These are phyloP conservation scores for Prunus armeniaca DNA, from an alignment of 306 rosid genomes.

Conservation along the genomic window DNA sequence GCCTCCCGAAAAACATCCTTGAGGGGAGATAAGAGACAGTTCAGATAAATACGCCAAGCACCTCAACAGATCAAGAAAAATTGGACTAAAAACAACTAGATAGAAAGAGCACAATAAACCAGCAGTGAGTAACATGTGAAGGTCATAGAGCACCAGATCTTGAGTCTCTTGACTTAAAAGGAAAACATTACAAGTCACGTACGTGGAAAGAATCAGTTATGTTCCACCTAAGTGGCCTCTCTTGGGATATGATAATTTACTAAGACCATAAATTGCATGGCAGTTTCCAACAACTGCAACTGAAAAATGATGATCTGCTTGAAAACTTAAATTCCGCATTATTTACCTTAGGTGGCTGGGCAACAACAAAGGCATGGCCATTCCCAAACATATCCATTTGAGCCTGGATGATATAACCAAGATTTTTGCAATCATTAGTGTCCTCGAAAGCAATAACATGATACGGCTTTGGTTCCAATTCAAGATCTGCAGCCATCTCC, in stretches of 20 bases:
- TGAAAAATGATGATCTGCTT: conserved; percentile 11
- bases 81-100: background rate
- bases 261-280: background rate
- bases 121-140: background rate
- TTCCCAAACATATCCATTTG: conserved; percentile 83
- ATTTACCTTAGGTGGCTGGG: conserved; percentile 86
- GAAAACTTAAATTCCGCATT: conserved; percentile 3
- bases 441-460: conserved; percentile 91
- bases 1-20: conserved; percentile 90
- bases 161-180: background rate
- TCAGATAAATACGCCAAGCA: conserved; percentile 7
- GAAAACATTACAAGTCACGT: background rate
- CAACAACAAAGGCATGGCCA: conserved; percentile 77
- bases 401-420: conserved; percentile 85
- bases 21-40: conserved; percentile 12
- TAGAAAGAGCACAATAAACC: background rate
- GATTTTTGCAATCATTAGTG: conserved; percentile 75
- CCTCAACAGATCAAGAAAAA: background rate
- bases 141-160: background rate
- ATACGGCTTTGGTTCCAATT: conserved; percentile 86
- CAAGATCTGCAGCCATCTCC: conserved; percentile 97
- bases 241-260: background rate
- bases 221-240: background rate
- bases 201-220: background rate
- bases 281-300: conserved; percentile 9